Percentiles rank a stretch among this genome's conserved stretches.
These are phyloP conservation scores for Nicotiana noctiflora DNA, from an alignment of 257 asterid genomes.

Conservation along the genomic window DNA sequence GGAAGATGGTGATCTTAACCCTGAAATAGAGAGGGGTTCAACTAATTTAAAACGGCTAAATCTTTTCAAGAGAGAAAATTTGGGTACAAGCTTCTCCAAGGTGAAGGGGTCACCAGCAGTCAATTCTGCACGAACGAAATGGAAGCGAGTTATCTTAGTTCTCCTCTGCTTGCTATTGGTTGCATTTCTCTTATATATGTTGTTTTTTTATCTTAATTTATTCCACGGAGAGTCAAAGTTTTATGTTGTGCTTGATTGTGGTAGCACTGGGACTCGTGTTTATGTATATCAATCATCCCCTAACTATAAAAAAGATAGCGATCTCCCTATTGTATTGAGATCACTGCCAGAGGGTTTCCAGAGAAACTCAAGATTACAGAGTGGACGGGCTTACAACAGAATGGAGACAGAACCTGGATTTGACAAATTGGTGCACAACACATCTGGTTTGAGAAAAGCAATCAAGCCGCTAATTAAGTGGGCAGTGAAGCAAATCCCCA, in stretches of 20 bases:
- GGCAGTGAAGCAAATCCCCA: slow-evolving; percentile 95
- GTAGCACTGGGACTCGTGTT: slow-evolving; percentile 98
- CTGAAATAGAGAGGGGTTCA: slow-evolving; percentile 35
- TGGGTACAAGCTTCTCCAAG: slow-evolving; percentile 74
- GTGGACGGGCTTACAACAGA: slow-evolving; percentile 87
- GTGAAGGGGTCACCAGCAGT: slow-evolving; percentile 39
- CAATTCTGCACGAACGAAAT: slow-evolving; percentile 44
- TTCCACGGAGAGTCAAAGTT: slow-evolving; percentile 51
- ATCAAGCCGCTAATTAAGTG: slow-evolving; percentile 74
- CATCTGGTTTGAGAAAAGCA: slow-evolving; percentile 57
- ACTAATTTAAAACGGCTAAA: slow-evolving; percentile 27
- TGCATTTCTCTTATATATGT: slow-evolving; percentile 41
- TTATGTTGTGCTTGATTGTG: slow-evolving; percentile 90
- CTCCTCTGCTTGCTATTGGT: slow-evolving; percentile 57
- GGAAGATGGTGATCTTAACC: slow-evolving; percentile 39
- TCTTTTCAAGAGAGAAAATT: slow-evolving; percentile 40
- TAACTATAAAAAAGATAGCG: slow-evolving; percentile 42
- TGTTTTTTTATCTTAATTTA: slow-evolving; percentile 52
- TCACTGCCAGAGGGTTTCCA: slow-evolving; percentile 74
- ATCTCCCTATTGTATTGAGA: slow-evolving; percentile 61
- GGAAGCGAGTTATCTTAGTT: slow-evolving; percentile 41
- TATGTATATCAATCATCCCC: slow-evolving; percentile 73
- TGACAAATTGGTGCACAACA: slow-evolving; percentile 81
- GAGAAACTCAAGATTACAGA: slow-evolving; percentile 46
- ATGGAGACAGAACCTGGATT: slow-evolving; percentile 99